Conservation (phyloP, 2,329 filamentous ascomycete species). For the Aphanoascus verrucosus region DNA sequence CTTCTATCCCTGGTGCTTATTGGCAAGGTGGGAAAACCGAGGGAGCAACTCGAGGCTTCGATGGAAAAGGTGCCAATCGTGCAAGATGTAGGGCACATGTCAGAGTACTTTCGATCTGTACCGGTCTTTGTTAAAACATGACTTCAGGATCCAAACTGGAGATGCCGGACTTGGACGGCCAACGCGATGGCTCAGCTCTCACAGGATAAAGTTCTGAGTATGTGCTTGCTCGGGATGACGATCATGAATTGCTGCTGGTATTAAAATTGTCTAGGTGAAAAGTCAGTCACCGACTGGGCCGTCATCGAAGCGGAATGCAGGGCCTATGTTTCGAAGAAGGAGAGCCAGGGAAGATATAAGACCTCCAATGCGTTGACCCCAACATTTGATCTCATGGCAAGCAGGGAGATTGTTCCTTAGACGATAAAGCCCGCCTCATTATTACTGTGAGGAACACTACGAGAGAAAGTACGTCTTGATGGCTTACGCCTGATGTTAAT, state of each 20-base stretch:
- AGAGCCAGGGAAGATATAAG: constrained; percentile 2
- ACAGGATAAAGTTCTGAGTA: constrained; percentile 5
- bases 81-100: constrained; percentile 3
- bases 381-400: constrained; percentile 1
- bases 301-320: not conserved
- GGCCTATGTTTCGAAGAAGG: constrained; percentile 1
- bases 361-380: not conserved
- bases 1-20: constrained; percentile 2
- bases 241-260: not conserved
- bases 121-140: not conserved
- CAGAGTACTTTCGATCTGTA: not conserved
- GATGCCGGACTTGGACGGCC: constrained; percentile 5
- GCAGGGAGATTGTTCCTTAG: not conserved
- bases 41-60: not conserved
- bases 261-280: not conserved
- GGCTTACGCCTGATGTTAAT: too few relatives aligned
- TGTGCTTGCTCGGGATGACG: not conserved
- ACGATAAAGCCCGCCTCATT: too few relatives aligned
- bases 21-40: not conserved
- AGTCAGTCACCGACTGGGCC: constrained; percentile 7
- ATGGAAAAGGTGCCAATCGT: not conserved
- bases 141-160: constrained; percentile 7
- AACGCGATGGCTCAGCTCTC: constrained; percentile 6
- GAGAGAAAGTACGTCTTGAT: too few relatives aligned
- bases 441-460: too few relatives aligned